A percentile compares a stretch with the other conserved stretches of the same genome.
These are phyloP conservation scores for Pelagophyceae sp. DNA, from an alignment of 352 stramenopile genomes.

Conservation along the genomic window DNA sequence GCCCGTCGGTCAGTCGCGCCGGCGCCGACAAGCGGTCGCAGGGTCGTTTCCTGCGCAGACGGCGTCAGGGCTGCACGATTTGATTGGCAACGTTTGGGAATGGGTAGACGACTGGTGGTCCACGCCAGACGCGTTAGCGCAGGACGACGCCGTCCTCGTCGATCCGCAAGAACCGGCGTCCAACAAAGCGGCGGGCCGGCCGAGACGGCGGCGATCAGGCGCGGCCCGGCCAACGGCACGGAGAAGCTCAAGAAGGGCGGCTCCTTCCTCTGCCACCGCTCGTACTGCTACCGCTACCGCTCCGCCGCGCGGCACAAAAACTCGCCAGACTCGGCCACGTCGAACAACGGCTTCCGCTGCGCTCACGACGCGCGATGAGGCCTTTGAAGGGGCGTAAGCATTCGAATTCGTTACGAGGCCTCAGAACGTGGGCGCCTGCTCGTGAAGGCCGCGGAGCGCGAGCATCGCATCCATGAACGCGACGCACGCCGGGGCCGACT, in stretches of 20 bases:
- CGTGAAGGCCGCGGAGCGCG: not conserved
- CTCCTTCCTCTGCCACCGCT: slow-evolving; percentile 49
- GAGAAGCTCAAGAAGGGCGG: slow-evolving; percentile 50
- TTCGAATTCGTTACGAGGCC: too few relatives aligned
- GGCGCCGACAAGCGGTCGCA: too few relatives aligned
- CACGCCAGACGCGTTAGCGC: not conserved
- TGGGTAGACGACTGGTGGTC: slow-evolving; percentile 43
- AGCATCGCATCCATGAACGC: not conserved
- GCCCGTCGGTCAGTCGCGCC: too few relatives aligned
- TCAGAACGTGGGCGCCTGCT: not conserved
- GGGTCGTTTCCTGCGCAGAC: slow-evolving; percentile 43
- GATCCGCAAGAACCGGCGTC: not conserved
- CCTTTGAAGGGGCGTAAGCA: too few relatives aligned
- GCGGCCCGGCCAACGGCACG: not conserved
- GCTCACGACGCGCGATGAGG: slow-evolving; percentile 22
- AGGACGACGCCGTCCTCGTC: not conserved
- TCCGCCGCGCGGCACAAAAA: slow-evolving; percentile 30
- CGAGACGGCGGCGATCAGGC: too few relatives aligned
- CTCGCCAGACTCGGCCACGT: slow-evolving; percentile 34
- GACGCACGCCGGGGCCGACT: not conserved
- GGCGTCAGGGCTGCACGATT: slow-evolving; percentile 1
- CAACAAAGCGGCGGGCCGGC: too few relatives aligned
- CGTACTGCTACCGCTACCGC: slow-evolving; percentile 50
- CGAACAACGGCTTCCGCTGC: slow-evolving; percentile 43
- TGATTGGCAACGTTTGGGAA: slow-evolving; percentile 39